Percentiles rank a stretch among this genome's conserved stretches.
Conservation (phyloP, 768 basidiomycete genomes). For the Goffeauzyma gilvescens region DNA sequence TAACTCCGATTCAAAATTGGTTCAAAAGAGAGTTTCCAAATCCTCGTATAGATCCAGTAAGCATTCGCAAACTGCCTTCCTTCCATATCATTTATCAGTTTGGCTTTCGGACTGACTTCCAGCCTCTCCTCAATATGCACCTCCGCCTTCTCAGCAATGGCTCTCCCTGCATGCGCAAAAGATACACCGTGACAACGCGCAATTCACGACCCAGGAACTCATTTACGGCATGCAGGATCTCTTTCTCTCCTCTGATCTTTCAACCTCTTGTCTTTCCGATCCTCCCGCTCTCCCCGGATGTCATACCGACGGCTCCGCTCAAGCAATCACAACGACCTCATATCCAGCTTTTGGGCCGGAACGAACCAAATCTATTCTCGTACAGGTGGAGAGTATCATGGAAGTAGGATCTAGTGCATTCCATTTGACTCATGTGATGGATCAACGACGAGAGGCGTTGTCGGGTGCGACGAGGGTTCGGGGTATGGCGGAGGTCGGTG, state of each 20-base stretch:
- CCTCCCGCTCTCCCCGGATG: slow-evolving; percentile 7
- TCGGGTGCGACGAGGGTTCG: slow-evolving; percentile 24
- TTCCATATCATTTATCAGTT: background rate
- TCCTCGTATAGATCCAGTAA: slow-evolving; percentile 8
- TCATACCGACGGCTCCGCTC: slow-evolving; percentile 11
- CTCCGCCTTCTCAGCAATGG: background rate
- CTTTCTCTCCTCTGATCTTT: slow-evolving; percentile 17
- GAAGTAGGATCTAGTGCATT: slow-evolving; percentile 76
- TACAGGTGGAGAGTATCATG: slow-evolving; percentile 57
- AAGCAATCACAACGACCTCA: slow-evolving; percentile 13
- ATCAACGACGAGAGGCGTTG: slow-evolving; percentile 41
- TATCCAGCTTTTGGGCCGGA: slow-evolving; percentile 12
- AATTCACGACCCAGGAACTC: slow-evolving; percentile 1
- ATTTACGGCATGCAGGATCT: slow-evolving; percentile 7
- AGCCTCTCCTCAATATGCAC: slow-evolving; percentile 5
- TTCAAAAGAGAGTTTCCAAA: slow-evolving; percentile 7
- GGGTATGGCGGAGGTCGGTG: slow-evolving; percentile 9
- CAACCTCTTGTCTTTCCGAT: slow-evolving; percentile 18
- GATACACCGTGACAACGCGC: no score
- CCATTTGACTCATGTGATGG: slow-evolving; percentile 47
- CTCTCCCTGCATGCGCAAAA: no score
- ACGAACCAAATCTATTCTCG: slow-evolving; percentile 33
- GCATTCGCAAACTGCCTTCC: background rate
- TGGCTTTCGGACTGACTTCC: background rate
- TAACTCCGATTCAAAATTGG: slow-evolving; percentile 7